Evolutionary conservation across 163 green algal species (phyloP), one percentile per base, ranked within the genome.

Genomic region (Smithsoniella earleae): DNA sequence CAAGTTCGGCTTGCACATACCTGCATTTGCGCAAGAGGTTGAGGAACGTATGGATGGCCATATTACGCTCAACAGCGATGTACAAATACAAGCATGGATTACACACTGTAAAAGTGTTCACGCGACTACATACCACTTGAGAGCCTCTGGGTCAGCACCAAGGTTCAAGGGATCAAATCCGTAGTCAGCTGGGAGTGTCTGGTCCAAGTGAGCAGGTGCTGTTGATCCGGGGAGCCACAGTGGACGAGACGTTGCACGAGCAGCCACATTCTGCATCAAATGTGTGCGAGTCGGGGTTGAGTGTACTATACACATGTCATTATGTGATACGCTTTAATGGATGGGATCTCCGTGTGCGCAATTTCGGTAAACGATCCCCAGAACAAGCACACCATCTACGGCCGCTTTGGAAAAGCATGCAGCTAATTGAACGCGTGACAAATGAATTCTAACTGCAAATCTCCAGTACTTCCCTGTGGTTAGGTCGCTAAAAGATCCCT

Each of bases 161-260:
- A 95, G 81, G 79, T 74, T 72, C 25, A 94, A 81, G 36, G 89
- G 89, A 80, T 95, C 89, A 63, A 95, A 96, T 73, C 89, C 90
- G 66, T 87, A 89, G 81, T 89, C 84, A 73, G 79, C 83, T 46
- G 79, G 75, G 22, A 84, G 78, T 73, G 75, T 77, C 45, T 81
- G 79, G 36, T 87, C 79, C 52, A 89, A 79, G 74, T 85, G 73
- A 8, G 66, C 74, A 20, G 84, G 83, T 20, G 82, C 44, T 6
- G 75, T 74, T 72, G 82, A 83, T 54, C 85, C 85, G 3, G 85
- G 85, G 77, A 81, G 85, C 85, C 85, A 90, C 43, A 86, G 52
- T 1, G 79, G 80, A 52, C 84, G 77, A 65, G 75, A 58, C 1
- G 80, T 65, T 20, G 73, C 82, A 0, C 58, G 58, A 13, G 58